Conservation (phyloP, 2,329 filamentous ascomycete genomes). For the Ilyonectria mors-panacis region DNA sequence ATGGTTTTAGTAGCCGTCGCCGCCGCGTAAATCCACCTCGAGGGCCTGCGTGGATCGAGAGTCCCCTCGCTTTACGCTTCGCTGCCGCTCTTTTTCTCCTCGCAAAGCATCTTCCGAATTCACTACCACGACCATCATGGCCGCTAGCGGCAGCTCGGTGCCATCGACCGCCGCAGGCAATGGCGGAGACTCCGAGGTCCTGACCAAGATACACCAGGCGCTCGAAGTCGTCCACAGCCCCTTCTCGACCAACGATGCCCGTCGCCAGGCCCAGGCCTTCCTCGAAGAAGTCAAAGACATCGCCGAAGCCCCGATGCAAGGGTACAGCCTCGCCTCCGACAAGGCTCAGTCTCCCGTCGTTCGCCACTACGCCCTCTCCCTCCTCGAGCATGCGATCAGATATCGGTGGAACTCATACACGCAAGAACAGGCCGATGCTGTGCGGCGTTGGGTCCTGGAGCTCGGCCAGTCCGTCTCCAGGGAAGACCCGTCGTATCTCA, state of each 20-base stretch:
- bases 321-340: conserved; percentile 86
- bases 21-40: conserved; percentile 31
- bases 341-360: conserved; percentile 83
- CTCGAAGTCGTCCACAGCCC: conserved; percentile 90
- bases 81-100: conserved; percentile 29
- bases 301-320: conserved; percentile 85
- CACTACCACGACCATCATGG: conserved; percentile 47
- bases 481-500: conserved; percentile 84
- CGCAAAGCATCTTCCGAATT: conserved; percentile 22
- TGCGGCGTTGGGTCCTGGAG: conserved; percentile 84
- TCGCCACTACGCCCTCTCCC: conserved; percentile 92
- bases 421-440: conserved; percentile 74
- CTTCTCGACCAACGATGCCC: conserved; percentile 83
- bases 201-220: conserved; percentile 84
- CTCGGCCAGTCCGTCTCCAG: conserved; percentile 80
- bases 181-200: conserved; percentile 60
- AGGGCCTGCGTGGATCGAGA: conserved; percentile 42
- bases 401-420: conserved; percentile 86
- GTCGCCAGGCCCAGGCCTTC: conserved; percentile 86
- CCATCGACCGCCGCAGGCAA: conserved; percentile 51
- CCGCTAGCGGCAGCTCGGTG: conserved; percentile 55
- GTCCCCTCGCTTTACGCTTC: conserved; percentile 34
- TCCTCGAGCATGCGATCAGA: conserved; percentile 90
- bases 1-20: conserved; percentile 40
- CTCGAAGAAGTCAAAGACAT: conserved; percentile 89